Evolutionary conservation across 352 stramenopile genomes (phyloP).

Genomic region (Pythium apleroticum): DNA sequence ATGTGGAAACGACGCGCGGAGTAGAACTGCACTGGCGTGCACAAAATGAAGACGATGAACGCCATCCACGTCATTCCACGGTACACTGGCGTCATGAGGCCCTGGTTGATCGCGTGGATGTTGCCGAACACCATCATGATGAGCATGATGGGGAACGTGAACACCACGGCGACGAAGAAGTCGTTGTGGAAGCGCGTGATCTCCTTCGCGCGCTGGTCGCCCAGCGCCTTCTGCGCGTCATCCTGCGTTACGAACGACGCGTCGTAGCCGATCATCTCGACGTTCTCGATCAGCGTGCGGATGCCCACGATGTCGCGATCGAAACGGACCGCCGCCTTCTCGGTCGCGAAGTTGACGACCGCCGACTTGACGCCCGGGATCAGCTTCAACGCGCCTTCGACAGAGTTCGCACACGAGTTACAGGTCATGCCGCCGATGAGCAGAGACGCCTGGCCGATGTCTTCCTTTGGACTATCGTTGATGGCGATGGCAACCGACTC

Average conservation of each 20-base stretch:
- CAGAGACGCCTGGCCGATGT: constrained; percentile 65
- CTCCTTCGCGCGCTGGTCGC: constrained; percentile 78
- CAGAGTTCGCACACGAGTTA: constrained; percentile 90
- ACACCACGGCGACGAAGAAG: constrained; percentile 87
- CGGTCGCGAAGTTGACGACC: constrained; percentile 86
- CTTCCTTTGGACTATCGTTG: constrained; percentile 23
- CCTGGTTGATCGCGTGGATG: constrained; percentile 52
- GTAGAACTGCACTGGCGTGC: constrained; percentile 96
- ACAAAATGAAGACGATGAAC: constrained; percentile 74
- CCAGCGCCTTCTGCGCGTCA: constrained; percentile 78
- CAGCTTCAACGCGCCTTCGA: constrained; percentile 84
- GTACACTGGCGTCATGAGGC: constrained; percentile 52
- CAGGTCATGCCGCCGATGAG: constrained; percentile 91
- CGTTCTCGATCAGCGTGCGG: constrained; percentile 81
- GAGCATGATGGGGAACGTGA: constrained; percentile 93
- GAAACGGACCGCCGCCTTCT: constrained; percentile 80
- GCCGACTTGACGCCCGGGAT: constrained; percentile 73
- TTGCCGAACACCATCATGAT: constrained; percentile 91
- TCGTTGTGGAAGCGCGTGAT: constrained; percentile 78
- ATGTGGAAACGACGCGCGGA: constrained; percentile 93
- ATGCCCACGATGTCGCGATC: constrained; percentile 75
- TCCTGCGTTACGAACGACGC: constrained; percentile 64
- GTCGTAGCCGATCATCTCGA: constrained; percentile 91
- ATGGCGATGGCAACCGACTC: constrained; percentile 21
- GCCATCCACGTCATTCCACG: constrained; percentile 76